These are phyloP conservation scores for Coemansia sp. DNA, from an alignment of 192 early-diverging fungal species.

Conservation along the genomic window DNA sequence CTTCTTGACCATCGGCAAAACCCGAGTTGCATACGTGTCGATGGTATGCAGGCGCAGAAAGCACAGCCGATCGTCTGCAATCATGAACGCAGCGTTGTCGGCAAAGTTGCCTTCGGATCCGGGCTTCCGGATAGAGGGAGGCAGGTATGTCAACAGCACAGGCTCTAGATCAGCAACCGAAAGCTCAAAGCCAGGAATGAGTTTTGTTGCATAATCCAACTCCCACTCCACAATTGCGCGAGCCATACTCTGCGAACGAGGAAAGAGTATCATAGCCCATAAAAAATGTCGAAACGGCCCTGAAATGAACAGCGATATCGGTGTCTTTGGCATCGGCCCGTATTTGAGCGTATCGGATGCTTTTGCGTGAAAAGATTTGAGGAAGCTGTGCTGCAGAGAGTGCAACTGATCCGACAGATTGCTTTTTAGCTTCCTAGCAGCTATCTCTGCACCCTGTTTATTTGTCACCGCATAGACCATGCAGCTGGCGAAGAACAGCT, in stretches of 20 bases:
- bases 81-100: slow-evolving; percentile 35
- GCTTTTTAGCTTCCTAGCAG: too few relatives aligned
- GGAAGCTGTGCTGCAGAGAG: slow-evolving; percentile 9
- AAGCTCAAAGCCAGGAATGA: slow-evolving; percentile 19
- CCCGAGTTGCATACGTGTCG: not conserved
- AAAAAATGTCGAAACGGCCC: slow-evolving; percentile 28
- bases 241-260: not conserved
- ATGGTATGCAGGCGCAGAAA: not conserved
- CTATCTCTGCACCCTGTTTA: too few relatives aligned
- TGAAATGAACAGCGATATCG: not conserved
- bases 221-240: slow-evolving; percentile 5
- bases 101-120: slow-evolving; percentile 22
- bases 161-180: slow-evolving; percentile 36
- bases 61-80: slow-evolving; percentile 27
- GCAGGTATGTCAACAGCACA: slow-evolving; percentile 23
- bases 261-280: slow-evolving; percentile 25
- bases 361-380: not conserved
- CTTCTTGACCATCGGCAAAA: slow-evolving; percentile 1
- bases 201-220: slow-evolving; percentile 10
- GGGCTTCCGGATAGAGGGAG: slow-evolving; percentile 10
- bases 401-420: slow-evolving; percentile 20
- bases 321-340: not conserved
- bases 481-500: slow-evolving; percentile 34
- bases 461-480: slow-evolving; percentile 15
- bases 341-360: not conserved